phyloP scores from a whole-genome alignment of 768 basidiomycete genomes.

The Neoboletus brunneissimus region DNA sequence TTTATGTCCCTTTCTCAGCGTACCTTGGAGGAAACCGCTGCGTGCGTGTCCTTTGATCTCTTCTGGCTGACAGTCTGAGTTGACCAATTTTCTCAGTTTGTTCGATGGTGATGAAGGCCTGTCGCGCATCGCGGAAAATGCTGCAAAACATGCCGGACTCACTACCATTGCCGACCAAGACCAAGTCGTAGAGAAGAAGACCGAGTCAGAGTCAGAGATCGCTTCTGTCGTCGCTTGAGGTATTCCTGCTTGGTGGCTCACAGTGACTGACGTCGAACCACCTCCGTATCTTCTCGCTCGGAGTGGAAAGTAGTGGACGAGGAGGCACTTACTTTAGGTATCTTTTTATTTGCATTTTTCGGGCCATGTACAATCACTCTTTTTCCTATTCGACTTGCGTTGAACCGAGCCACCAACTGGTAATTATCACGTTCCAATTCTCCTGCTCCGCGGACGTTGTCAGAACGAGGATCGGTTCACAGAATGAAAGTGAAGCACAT shows the following conservation, averaged over 20 bases:
- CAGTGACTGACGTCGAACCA: not conserved
- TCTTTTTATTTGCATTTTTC: too few species aligned
- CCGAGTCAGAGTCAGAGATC: not conserved
- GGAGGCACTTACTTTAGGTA: too few species aligned
- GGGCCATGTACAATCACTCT: too few species aligned
- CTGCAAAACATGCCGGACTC: not conserved
- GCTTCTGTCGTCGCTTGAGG: not conserved
- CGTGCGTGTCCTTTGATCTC: conserved; percentile 5
- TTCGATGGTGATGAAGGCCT: conserved; percentile 10
- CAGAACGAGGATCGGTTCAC: not conserved
- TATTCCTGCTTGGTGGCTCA: not conserved
- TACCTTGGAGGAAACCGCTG: conserved; percentile 20
- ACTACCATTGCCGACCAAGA: not conserved
- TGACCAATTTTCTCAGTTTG: conserved; percentile 3
- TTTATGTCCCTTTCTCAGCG: not conserved
- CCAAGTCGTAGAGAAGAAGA: not conserved
- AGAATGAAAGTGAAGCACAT: not conserved
- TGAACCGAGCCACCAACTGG: too few species aligned
- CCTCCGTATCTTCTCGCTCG: not conserved
- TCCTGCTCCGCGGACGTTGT: too few species aligned
- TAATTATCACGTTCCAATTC: too few species aligned
- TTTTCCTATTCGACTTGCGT: too few species aligned
- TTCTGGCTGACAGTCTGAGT: not conserved
- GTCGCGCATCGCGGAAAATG: not conserved
- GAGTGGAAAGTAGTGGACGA: too few species aligned